Conservation (phyloP, 768 basidiomycete genomes). For the Boletus subparvulus region DNA sequence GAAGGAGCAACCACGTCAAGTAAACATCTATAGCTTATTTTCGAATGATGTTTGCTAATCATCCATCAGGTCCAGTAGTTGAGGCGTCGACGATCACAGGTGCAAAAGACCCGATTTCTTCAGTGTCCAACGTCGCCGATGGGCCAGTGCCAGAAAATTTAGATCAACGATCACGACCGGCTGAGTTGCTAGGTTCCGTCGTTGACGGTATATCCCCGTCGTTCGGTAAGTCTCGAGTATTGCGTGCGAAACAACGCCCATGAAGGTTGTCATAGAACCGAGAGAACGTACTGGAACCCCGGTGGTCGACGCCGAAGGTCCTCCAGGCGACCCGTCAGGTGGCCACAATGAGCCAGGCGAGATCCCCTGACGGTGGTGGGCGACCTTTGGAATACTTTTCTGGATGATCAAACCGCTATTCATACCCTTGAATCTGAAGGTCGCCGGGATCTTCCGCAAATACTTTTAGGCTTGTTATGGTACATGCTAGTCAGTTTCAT, state of each 20-base stretch:
- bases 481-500: constrained; percentile 23
- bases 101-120: constrained; percentile 9
- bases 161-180: constrained; percentile 6
- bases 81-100: constrained; percentile 19
- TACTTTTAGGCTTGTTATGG: constrained; percentile 33
- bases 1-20: constrained; percentile 29
- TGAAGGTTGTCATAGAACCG: constrained; percentile 14
- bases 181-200: not conserved
- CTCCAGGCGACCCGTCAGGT: constrained; percentile 11
- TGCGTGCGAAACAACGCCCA: constrained; percentile 4
- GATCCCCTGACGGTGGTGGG: constrained; percentile 49
- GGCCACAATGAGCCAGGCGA: constrained; percentile 14
- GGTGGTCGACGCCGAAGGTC: not conserved
- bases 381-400: constrained; percentile 45
- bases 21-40: constrained; percentile 5
- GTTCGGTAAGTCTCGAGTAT: constrained; percentile 13
- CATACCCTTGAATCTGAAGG: constrained; percentile 45
- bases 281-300: constrained; percentile 5
- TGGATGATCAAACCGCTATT: constrained; percentile 42
- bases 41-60: constrained; percentile 7
- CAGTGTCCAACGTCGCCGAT: constrained; percentile 9
- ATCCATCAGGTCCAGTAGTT: constrained; percentile 22
- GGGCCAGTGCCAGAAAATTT: constrained; percentile 8
- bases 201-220: not conserved
- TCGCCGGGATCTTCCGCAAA: constrained; percentile 48